Conservation (phyloP, 2,329 filamentous ascomycete genomes). For the Colletotrichum caudatum region DNA sequence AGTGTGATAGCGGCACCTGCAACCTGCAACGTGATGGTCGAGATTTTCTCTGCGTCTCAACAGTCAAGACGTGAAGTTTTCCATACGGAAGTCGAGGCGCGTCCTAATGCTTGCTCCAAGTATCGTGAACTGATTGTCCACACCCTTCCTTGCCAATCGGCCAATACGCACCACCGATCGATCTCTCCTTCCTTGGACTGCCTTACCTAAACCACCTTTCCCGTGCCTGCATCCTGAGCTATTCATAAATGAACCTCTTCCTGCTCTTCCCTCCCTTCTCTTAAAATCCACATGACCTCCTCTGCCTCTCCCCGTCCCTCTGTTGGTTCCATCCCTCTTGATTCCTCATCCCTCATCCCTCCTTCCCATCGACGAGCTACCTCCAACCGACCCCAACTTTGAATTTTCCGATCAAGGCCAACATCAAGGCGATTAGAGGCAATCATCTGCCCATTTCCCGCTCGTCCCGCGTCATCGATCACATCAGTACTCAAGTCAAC, state of each 20-base stretch:
- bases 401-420: constrained; percentile 21
- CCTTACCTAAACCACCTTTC: constrained; percentile 8
- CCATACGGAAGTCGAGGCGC: constrained; percentile 27
- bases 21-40: constrained; percentile 12
- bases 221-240: neutral
- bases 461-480: constrained; percentile 35
- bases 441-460: constrained; percentile 6
- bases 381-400: constrained; percentile 12
- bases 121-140: constrained; percentile 28
- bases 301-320: neutral
- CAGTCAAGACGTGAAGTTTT: constrained; percentile 10
- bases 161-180: neutral
- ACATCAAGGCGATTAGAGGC: constrained; percentile 25
- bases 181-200: neutral
- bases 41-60: constrained; percentile 1
- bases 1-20: constrained; percentile 25
- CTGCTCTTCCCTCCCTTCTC: constrained; percentile 1
- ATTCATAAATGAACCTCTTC: constrained; percentile 26
- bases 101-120: constrained; percentile 19
- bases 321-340: neutral
- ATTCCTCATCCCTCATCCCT: neutral
- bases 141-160: constrained; percentile 10
- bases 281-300: neutral
- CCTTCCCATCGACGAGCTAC: constrained; percentile 22
- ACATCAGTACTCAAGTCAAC: constrained; percentile 26